Base-by-base conservation (phyloP, 2,329 filamentous ascomycete genomes). In the Gaeumannomyces tritici region DNA sequence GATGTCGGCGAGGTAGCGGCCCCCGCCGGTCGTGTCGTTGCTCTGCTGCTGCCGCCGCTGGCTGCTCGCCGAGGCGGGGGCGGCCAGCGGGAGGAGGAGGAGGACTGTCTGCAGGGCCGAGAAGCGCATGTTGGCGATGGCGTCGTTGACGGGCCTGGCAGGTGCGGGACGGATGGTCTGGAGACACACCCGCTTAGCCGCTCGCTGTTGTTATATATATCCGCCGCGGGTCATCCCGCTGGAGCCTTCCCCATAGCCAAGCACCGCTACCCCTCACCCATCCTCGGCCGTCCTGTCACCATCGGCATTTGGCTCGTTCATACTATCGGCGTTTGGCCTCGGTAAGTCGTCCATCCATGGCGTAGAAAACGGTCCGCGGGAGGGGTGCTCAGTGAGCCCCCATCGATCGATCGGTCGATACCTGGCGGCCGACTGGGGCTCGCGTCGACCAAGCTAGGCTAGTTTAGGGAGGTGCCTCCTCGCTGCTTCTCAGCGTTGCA, bases 1-100 rank as follows among this genome's bases (percentile, higher is more conserved):
- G 60, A 80, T 77, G 18, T 75, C 69, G 57, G 61, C 54, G 24
- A 74, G 68, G 66, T 72, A 70, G 15, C 24, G 58, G 13, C 58
- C 58, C 26, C 58, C 58, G 35, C 58, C 24, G 7, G 35, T 6
- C 12, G 58, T 59, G 58, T 13, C 27, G 58, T 59, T 59, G 35
- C 3, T 26, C 9, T 59, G 58, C 31, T 59, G 58, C 31, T 11
- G 31, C 24, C 58, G 57, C 33, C 24, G 58, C 42, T n/a, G 42
- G 42, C 42, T 8, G 42, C 42, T n/a, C 8, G 42, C 42, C 42
- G 21, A 51, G 42, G 21, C 42, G n/a, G 42, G 21, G 42, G 18
- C 42, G 21, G 42, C 21, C 18, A 11, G 4, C 7, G 31, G 6
- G 31, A 33, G 31, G 33, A 51, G 21, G 42, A 47, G 42, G 42